Base-by-base conservation (phyloP, 352 stramenopile species). In the Globisporangium emineosum region DNA sequence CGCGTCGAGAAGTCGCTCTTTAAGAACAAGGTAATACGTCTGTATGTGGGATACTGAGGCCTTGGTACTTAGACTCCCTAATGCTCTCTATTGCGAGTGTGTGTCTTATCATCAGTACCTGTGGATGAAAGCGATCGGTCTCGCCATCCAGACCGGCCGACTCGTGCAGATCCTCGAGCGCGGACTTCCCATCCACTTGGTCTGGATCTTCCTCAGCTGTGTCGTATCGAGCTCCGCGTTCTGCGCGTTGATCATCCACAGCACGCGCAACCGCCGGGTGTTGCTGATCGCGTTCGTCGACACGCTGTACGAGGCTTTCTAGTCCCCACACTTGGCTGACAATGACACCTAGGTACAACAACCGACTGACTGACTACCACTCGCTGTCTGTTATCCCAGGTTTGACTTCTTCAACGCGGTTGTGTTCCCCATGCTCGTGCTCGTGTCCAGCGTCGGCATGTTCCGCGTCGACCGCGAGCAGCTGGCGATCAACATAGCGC, bases 341-440 rank as follows among this genome's bases (percentile, higher is more conserved):
- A 19, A 4, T 4, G 6, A 19, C 2, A n/a, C 37, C 17, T 6
- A 1, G 17, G 1, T 40, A 1, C 0, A 64, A 17, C 32, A 27
- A 30, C 15, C 40, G 29, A 12, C 15, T 19, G 2, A 57, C 42
- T 42, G 15, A 30, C 25, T 2, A 35, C 23, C 35, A 17, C 29
- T 45, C 9, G 4, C 6, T 50, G 0, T 25, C 19, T 15, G 50
- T 30, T 3, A 7, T 33, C 25, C 6, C 40, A 85, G 74, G 3
- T 68, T 83, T 33, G 70, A 83, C 29, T 57, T 76, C 2, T 62
- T 75, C 13, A 68, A 79, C 12, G 64, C 64, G 1, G 55, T 83
- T 23, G 60, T 63, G 1, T 83, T 72, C 35, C 77, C 75, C 0
- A 69, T 83, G 23, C 21, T 73, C n/a, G 62, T 73, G 3, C 42